Evolutionary conservation across 2,329 filamentous ascomycete species (phyloP).

Genomic region (Fusarium citri): DNA sequence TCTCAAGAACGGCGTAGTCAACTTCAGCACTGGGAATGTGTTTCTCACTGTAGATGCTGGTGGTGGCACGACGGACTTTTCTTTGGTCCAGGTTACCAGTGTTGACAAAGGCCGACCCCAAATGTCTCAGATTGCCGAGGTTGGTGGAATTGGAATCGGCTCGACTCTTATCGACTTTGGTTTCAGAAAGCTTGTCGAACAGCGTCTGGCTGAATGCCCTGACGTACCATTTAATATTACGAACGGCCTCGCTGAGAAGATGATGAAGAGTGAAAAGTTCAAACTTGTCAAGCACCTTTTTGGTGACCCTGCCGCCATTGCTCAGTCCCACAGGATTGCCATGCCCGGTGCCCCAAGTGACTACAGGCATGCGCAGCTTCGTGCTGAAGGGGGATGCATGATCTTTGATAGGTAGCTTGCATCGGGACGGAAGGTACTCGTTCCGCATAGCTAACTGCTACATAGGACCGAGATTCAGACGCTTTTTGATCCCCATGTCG

Average conservation of each 20-base stretch:
- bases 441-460: not conserved
- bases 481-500: not conserved
- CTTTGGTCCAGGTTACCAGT: not conserved
- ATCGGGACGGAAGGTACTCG: rapidly evolving
- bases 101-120: not conserved
- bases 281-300: not conserved
- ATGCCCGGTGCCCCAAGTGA: not conserved
- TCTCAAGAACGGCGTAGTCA: not conserved
- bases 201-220: not conserved
- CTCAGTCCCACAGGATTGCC: not conserved
- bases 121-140: not conserved
- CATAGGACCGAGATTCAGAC: not conserved
- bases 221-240: not conserved
- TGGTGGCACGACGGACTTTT: not conserved
- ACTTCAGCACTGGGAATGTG: not conserved
- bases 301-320: not conserved
- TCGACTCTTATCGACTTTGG: not conserved
- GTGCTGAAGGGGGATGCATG: not conserved
- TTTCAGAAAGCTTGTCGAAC: not conserved
- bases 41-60: not conserved
- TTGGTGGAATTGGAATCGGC: not conserved
- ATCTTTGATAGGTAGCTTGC: not conserved
- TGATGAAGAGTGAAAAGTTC: not conserved
- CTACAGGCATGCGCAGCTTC: not conserved
- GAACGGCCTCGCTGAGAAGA: not conserved